Percentiles rank a stretch among this genome's conserved stretches.
These are phyloP conservation scores for Aegilops tauschii DNA, from an alignment of 176 grass and related monocot species.

Conservation along the genomic window DNA sequence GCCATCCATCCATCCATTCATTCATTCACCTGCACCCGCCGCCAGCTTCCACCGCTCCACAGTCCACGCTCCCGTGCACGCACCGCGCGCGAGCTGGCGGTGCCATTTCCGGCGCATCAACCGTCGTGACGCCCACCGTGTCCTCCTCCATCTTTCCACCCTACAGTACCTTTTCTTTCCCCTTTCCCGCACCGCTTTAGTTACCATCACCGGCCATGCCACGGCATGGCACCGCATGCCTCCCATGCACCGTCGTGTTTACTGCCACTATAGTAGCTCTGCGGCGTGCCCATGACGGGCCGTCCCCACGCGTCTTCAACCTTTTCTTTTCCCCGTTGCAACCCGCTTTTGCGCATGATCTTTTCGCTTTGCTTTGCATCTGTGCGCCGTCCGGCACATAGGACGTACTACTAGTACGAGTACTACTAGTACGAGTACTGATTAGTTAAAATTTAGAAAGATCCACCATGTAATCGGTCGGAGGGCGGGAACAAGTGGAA, in stretches of 20 bases:
- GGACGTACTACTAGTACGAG: no score
- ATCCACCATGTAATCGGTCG: constrained; percentile 26
- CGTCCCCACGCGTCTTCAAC: background rate
- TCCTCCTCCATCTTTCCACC: no score
- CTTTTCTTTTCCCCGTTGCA: background rate
- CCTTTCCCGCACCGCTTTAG: constrained; percentile 18
- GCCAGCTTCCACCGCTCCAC: no score
- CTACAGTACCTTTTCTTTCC: background rate
- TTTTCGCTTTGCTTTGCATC: constrained; percentile 24
- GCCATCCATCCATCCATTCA: no score
- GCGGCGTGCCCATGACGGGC: constrained; percentile 1
- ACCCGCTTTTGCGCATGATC: constrained; percentile 34
- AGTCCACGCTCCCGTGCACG: background rate
- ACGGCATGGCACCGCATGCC: constrained; percentile 38
- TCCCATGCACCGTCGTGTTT: constrained; percentile 34
- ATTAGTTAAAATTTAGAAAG: background rate
- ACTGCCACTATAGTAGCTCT: background rate
- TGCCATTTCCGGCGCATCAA: background rate
- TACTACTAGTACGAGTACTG: no score
- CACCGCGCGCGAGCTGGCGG: background rate
- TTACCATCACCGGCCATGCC: constrained; percentile 18
- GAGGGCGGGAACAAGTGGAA: background rate
- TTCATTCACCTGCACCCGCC: background rate
- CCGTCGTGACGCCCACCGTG: constrained; percentile 13
- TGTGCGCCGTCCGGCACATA: background rate